Evolutionary conservation across 2,329 filamentous ascomycete genomes (phyloP).

Genomic region (Fusarium temperatum): DNA sequence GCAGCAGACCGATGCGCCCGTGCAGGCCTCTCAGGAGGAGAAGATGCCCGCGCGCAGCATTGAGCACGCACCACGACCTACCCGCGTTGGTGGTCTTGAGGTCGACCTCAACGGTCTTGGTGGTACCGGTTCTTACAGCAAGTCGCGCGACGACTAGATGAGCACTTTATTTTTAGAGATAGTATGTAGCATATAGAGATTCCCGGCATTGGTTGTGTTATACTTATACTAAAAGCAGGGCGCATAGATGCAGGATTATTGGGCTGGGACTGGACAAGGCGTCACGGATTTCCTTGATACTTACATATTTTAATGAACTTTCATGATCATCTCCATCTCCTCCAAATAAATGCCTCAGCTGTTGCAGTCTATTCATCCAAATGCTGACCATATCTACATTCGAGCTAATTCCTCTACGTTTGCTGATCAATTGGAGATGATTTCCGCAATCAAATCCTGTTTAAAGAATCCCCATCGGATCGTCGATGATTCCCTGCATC

Average conservation of each 20-base stretch:
- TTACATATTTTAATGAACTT: conserved; percentile 11
- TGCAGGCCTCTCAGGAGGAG: conserved; percentile 7
- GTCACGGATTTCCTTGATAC: conserved; percentile 10
- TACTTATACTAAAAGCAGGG: conserved; percentile 18
- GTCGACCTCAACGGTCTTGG: conserved; percentile 29
- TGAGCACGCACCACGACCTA: conserved; percentile 2
- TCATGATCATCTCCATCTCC: background rate
- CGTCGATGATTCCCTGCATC: conserved; percentile 10
- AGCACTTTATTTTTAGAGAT: background rate
- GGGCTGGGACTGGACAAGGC: background rate
- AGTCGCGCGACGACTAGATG: conserved; percentile 12
- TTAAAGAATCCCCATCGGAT: conserved; percentile 7
- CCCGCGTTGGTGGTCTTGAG: conserved; percentile 18
- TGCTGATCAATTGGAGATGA: background rate
- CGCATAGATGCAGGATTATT: conserved; percentile 7
- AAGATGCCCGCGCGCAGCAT: conserved; percentile 14
- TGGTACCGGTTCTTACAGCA: conserved; percentile 16
- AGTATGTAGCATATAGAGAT: conserved; percentile 30
- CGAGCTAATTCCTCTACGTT: background rate
- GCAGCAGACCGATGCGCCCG: conserved; percentile 28
- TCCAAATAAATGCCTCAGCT: too few species aligned
- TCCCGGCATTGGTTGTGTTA: conserved; percentile 14
- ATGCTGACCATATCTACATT: too few species aligned
- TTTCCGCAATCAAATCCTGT: conserved; percentile 10
- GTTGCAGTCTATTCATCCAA: background rate